Evolutionary conservation across 495 filamentous ascomycete species (phyloP), one percentile per base, ranked within the genome.

Genomic region (Lentithecium fluviatile): DNA sequence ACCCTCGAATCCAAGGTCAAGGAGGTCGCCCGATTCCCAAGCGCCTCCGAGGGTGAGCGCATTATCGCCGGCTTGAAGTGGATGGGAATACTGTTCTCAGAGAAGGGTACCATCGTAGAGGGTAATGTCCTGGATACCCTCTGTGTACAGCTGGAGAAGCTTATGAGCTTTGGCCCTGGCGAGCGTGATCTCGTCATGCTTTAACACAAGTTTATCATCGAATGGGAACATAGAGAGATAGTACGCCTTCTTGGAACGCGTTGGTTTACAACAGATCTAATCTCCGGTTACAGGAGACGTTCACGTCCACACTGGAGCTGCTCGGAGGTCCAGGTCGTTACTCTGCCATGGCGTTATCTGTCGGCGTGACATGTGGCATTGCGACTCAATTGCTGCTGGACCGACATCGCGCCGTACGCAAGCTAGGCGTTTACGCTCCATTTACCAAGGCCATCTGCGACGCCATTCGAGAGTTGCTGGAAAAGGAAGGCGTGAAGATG

Each of bases 401-500:
- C 19, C 54, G 66, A 4, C 68, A 62, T 12, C 36, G 42, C 15
- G 67, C 61, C 2, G 11, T 68, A n/a, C 67, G 40, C 25, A 67
- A 20, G 11, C 68, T 50, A 10, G 67, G 67, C 1, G 15, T 70
- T 6, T 17, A 61, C 12, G 62, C 66, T 8, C 67, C 67, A 19
- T 70, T 69, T 26, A 53, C 26, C 36, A 47, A 66, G 29, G 67
- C 62, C 21, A 69, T 70, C 7, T 70, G 67, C 47, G 62, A 70
- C 29, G 56, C 66, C 17, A 66, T 70, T 26, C 51, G 67, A 34
- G 37, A 60, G 12, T 34, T 52, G 2, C 4, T 66, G 52, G 66
- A 68, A 26, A 32, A 57, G 6, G 82, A 79, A 8, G 75, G 73
- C 38, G 76, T 84, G 52, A 63, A 70, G 59, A 68, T 83, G 21